Percentiles rank a stretch among this genome's conserved stretches.
These are phyloP conservation scores for Castanea mollissima DNA, from an alignment of 306 rosid species.

Conservation along the genomic window DNA sequence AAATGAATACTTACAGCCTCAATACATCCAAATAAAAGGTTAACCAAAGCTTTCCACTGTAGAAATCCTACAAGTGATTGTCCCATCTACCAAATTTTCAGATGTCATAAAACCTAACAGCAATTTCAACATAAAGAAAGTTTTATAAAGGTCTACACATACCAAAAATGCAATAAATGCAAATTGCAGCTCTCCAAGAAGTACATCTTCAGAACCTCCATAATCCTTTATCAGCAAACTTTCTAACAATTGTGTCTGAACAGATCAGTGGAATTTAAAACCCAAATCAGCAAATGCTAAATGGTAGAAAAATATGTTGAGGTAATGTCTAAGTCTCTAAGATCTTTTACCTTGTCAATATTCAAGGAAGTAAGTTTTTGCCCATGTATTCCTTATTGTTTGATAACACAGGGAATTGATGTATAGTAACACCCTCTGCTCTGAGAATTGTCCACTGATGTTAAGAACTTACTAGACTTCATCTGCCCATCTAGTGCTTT, in stretches of 20 bases:
- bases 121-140: slow-evolving; percentile 2
- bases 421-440: slow-evolving; percentile 79
- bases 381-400: slow-evolving; percentile 65
- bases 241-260: slow-evolving; percentile 77
- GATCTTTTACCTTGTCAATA: slow-evolving; percentile 72
- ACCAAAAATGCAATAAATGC: slow-evolving; percentile 88
- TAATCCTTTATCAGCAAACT: slow-evolving; percentile 58
- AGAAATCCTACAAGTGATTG: slow-evolving; percentile 88
- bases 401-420: slow-evolving; percentile 69
- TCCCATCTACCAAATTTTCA: slow-evolving; percentile 61
- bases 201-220: slow-evolving; percentile 78
- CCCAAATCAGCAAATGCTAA: slow-evolving; percentile 18
- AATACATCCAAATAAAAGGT: slow-evolving; percentile 78
- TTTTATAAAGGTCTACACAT: slow-evolving; percentile 10
- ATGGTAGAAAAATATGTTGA: neutral
- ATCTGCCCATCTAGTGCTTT: slow-evolving; percentile 41
- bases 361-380: slow-evolving; percentile 82
- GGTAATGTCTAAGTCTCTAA: neutral
- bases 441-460: slow-evolving; percentile 43
- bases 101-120: slow-evolving; percentile 22
- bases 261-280: slow-evolving; percentile 21
- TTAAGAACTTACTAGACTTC: slow-evolving; percentile 36
- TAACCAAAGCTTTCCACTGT: slow-evolving; percentile 86
- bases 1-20: slow-evolving; percentile 68
- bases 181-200: slow-evolving; percentile 93